Evolutionary conservation across 768 basidiomycete species (phyloP), one percentile per base, ranked within the genome.

Genomic region (Lactarius akahatsu): DNA sequence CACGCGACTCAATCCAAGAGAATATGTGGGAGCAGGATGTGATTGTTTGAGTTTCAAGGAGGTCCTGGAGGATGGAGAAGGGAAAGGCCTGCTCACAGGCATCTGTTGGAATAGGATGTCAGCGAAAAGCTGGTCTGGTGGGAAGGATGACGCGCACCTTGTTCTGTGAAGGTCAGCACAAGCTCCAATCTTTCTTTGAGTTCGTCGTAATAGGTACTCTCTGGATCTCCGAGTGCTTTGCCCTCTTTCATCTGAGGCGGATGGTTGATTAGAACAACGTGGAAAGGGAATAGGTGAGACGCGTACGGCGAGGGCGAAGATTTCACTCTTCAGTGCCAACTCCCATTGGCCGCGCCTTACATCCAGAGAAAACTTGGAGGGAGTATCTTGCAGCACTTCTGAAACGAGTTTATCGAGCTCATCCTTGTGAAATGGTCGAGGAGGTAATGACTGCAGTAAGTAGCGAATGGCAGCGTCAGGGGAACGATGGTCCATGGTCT

Each of bases 11-110:
- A 57, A 95, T 89, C 90, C 92, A 96, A 4, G 88, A 87, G 77
- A 95, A 94, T 28, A 96, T 85, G 69, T 90, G 87, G 11, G 91
- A 91, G 73, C 94, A 95, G 20, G 91, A 93, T 1, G 80, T 76
- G 68, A 96, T 90, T 7, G 94, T 94, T 69, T 94, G 92, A 0
- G 86, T 87, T 75, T 96, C 94, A 59, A 96, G 79, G 23, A 96
- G 80, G 72, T 94, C 92, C 73, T 92, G 89, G 1, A 94, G 83
- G 16, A 91, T 80, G 40, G 79, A 80, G 67, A 94, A 87, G 1
- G 92, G 87, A 68, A 93, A 87, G 2, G 82, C 82, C 47, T 82
- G 80, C 68, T 94, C 92, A 71, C 88, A 91, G n/a, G 86, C 89
- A 72, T 92, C 91, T 92, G 69, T 6, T 50, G 41, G 26, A 52